Evolutionary conservation across 1,284 basidiomycete genomes (phyloP).

Genomic region (Ustilago vetiveriae): DNA sequence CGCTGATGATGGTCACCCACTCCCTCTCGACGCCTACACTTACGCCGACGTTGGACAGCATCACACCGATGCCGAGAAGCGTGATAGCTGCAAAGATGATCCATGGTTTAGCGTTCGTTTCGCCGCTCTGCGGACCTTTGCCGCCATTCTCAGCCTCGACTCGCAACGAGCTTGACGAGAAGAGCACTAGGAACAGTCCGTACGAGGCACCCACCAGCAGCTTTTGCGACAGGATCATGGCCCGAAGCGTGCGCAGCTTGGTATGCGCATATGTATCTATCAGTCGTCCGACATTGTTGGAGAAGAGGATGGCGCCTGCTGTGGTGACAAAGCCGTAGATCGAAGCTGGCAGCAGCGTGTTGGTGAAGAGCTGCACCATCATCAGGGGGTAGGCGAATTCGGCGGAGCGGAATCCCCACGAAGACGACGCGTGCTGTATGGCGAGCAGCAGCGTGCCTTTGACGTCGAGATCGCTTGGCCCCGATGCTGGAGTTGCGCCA

Average conservation of each 20-base stretch:
- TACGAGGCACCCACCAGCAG: slow-evolving; percentile 69
- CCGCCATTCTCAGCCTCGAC: slow-evolving; percentile 49
- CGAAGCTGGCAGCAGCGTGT: slow-evolving; percentile 71
- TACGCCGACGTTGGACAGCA: slow-evolving; percentile 70
- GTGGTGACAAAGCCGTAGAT: slow-evolving; percentile 71
- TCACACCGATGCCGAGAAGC: slow-evolving; percentile 66
- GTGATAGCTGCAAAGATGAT: slow-evolving; percentile 69
- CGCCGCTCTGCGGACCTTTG: slow-evolving; percentile 17
- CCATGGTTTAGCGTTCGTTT: slow-evolving; percentile 41
- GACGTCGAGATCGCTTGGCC: slow-evolving; percentile 27
- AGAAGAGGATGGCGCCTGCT: slow-evolving; percentile 68
- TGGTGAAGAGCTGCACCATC: slow-evolving; percentile 71
- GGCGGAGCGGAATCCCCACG: slow-evolving; percentile 70
- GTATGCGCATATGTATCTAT: slow-evolving; percentile 69
- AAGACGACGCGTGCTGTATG: slow-evolving; percentile 63
- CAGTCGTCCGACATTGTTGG: slow-evolving; percentile 69
- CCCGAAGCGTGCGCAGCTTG: slow-evolving; percentile 69
- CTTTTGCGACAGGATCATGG: slow-evolving; percentile 70
- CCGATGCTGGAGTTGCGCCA: slow-evolving; percentile 19
- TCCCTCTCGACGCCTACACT: slow-evolving; percentile 73
- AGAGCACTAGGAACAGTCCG: slow-evolving; percentile 67
- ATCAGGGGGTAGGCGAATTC: slow-evolving; percentile 71
- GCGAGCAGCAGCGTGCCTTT: slow-evolving; percentile 46
- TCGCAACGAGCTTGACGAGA: slow-evolving; percentile 38
- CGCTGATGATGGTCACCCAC: slow-evolving; percentile 71